Evolutionary conservation across 2,329 filamentous ascomycete species (phyloP).

Genomic region (Pseudogymnoascus sp.): DNA sequence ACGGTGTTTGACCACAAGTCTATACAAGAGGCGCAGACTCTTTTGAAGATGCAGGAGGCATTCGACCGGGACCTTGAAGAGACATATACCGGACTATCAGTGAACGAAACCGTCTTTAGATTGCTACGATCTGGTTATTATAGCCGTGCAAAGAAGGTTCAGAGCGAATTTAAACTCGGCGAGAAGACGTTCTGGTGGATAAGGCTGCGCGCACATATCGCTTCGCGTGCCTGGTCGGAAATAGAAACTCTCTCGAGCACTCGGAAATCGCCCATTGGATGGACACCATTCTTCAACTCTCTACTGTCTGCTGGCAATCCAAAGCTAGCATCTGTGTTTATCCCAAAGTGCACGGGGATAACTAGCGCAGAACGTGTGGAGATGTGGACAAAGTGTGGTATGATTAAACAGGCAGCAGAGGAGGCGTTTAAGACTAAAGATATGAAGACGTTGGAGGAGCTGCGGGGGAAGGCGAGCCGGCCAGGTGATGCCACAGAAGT

Average conservation of each 20-base stretch:
- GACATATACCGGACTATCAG: constrained; percentile 70
- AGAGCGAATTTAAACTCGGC: constrained; percentile 84
- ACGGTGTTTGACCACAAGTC: constrained; percentile 63
- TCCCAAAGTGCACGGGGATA: constrained; percentile 70
- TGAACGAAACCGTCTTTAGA: constrained; percentile 89
- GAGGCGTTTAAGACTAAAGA: constrained; percentile 82
- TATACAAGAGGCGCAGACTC: constrained; percentile 68
- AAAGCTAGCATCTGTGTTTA: constrained; percentile 72
- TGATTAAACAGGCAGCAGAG: constrained; percentile 81
- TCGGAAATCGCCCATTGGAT: constrained; percentile 86
- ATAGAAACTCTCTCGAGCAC: constrained; percentile 74
- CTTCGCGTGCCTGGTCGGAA: constrained; percentile 84
- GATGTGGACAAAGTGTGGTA: constrained; percentile 96
- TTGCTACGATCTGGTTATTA: constrained; percentile 74
- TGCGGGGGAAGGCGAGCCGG: constrained; percentile 65
- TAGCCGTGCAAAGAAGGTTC: constrained; percentile 78
- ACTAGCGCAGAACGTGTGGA: constrained; percentile 59
- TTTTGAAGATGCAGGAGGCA: constrained; percentile 78
- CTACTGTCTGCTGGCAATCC: constrained; percentile 83
- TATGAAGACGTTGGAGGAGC: constrained; percentile 59
- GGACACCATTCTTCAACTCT: constrained; percentile 95
- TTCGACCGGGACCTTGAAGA: constrained; percentile 77
- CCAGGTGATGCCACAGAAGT: constrained; percentile 67
- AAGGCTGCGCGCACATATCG: constrained; percentile 75
- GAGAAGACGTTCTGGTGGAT: constrained; percentile 90